phyloP scores from a whole-genome alignment of 352 stramenopile species.

The Globisporangium iwayamae region DNA sequence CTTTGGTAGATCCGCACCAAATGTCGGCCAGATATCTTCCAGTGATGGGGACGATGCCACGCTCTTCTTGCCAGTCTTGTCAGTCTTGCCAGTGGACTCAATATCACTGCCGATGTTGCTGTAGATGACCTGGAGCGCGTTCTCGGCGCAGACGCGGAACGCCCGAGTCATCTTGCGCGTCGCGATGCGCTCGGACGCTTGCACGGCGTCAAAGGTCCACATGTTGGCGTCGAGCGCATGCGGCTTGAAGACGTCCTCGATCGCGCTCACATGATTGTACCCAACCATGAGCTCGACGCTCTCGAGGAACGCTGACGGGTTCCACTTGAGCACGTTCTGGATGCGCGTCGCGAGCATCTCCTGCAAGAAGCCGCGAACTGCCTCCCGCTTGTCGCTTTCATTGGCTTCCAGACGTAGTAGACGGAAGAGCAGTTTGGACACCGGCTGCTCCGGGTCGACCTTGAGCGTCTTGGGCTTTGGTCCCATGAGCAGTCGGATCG shows the following conservation, averaged over 20 bases:
- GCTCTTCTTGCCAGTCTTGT: background rate
- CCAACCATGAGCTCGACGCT: conserved; percentile 46
- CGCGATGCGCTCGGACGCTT: conserved; percentile 16
- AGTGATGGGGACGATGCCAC: conserved; percentile 15
- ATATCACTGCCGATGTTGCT: conserved; percentile 8
- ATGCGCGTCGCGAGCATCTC: conserved; percentile 46
- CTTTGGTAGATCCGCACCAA: conserved; percentile 42
- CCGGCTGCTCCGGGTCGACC: conserved; percentile 42
- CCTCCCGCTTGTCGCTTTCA: background rate
- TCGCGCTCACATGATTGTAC: conserved; percentile 26
- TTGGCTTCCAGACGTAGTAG: conserved; percentile 30
- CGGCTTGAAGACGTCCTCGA: conserved; percentile 36
- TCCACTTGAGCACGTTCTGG: conserved; percentile 58
- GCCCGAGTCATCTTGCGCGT: conserved; percentile 23
- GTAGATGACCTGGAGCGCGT: conserved; percentile 30
- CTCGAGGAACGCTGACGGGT: conserved; percentile 31
- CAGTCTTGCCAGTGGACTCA: background rate
- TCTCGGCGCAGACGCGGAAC: conserved; percentile 30
- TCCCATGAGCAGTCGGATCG: conserved; percentile 42
- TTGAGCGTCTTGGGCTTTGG: conserved; percentile 18
- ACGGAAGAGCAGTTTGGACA: conserved; percentile 57
- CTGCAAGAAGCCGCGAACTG: conserved; percentile 35
- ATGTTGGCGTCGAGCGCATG: conserved; percentile 32
- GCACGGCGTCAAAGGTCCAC: conserved; percentile 29
- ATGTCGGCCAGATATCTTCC: conserved; percentile 48